A percentile compares a stretch with the other conserved stretches of the same genome.
Evolutionary conservation across 441 rosid species (phyloP).

Genomic region (Flueggea neowawraea): DNA sequence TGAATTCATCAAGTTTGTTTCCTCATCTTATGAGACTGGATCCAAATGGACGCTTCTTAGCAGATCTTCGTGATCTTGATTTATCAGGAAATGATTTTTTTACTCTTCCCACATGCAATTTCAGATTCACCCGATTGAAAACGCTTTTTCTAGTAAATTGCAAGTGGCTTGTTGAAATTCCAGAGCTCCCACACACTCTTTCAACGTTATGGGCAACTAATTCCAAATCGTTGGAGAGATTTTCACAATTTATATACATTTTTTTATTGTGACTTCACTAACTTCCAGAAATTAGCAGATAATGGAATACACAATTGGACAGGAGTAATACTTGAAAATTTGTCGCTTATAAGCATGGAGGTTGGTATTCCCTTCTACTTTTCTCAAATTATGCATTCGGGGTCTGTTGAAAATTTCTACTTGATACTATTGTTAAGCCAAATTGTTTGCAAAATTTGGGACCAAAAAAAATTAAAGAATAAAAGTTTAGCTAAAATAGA

Average conservation of each 20-base stretch:
- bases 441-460: too few species aligned
- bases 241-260: constrained; percentile 10
- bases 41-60: neutral
- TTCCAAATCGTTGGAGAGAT: constrained; percentile 12
- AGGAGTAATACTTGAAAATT: neutral
- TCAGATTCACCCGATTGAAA: constrained; percentile 1
- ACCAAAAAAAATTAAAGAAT: too few species aligned
- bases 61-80: constrained; percentile 10
- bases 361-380: too few species aligned
- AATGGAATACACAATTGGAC: neutral
- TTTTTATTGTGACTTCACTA: constrained; percentile 15
- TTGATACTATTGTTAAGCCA: too few species aligned
- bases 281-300: constrained; percentile 15
- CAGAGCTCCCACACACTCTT: constrained; percentile 11
- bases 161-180: constrained; percentile 7
- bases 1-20: neutral
- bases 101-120: constrained; percentile 4
- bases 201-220: constrained; percentile 10
- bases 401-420: too few species aligned
- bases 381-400: too few species aligned
- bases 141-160: constrained; percentile 10
- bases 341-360: too few species aligned
- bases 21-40: constrained; percentile 9
- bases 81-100: constrained; percentile 14
- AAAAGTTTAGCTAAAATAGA: too few species aligned